Base-by-base conservation (phyloP, 225 moss, liverwort and hornwort genomes). In the Marchantia paleacea region DNA sequence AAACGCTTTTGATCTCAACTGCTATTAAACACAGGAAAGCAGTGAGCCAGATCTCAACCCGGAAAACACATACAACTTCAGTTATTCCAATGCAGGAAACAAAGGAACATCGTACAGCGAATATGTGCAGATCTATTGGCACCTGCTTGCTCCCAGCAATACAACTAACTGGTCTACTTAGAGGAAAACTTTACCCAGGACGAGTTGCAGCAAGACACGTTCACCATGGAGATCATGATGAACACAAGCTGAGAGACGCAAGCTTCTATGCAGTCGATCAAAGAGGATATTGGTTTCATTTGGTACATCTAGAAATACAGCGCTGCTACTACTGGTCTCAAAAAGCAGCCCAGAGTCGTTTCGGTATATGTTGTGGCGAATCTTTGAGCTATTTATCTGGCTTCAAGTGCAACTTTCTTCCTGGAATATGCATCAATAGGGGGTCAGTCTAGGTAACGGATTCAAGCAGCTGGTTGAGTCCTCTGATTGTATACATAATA, bases 1-100 rank as follows among this genome's bases (percentile, higher is more conserved):
- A 75, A 75, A 72, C 24, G 10, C 29, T 39, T 57, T 55, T 75
- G 75, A 77, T 55, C 28, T 16, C 39, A 9, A 61, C 39, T 31
- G 31, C 60, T 22, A 12, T 16, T 61, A 62, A 62, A 13, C 1
- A 8, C 20, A 20, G 55, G 39, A 31, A 49, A 55, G 51, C 50
- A 10, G 50, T 72, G 75, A 75, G 55, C 55, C 55, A 75, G 75
- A 75, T 55, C 31, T 39, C 28, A 75, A 22, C 50, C 48, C 39
- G 63, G 63, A 30, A 1, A 25, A n/a, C 47, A 77, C 11, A 48
- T 62, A 4, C n/a, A 62, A 30, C 22, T 22, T 77, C 8, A 30
- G 6, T 77, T 13, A 39, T 25, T 63, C 50, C 52, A 7, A 2
- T 52, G 20, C 16, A 73, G 73, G 73, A 52, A 52, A 51, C 51